Evolutionary conservation across 1,284 basidiomycete genomes (phyloP).

Genomic region (Ustilago tritici): DNA sequence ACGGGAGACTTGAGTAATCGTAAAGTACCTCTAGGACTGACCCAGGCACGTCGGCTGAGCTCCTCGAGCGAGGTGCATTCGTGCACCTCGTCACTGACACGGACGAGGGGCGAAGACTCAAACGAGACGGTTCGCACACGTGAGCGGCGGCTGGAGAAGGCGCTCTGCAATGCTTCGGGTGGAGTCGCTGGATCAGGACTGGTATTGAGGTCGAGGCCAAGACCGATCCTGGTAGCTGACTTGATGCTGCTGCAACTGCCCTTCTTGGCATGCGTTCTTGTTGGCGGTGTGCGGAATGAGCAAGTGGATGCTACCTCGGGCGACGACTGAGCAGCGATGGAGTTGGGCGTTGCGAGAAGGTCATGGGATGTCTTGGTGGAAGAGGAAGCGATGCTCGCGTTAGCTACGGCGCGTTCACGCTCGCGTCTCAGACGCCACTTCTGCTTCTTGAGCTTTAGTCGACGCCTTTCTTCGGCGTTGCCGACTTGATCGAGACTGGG

Average conservation of each 20-base stretch:
- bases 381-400: slow-evolving; percentile 13
- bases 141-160: slow-evolving; percentile 25
- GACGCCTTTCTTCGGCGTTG: slow-evolving; percentile 55
- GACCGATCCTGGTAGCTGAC: slow-evolving; percentile 35
- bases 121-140: slow-evolving; percentile 47
- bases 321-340: slow-evolving; percentile 30
- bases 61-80: slow-evolving; percentile 46
- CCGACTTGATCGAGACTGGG: slow-evolving; percentile 59
- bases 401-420: slow-evolving; percentile 26
- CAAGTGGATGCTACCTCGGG: slow-evolving; percentile 28
- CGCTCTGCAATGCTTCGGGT: slow-evolving; percentile 28
- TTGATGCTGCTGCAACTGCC: slow-evolving; percentile 34
- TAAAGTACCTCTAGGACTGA: slow-evolving; percentile 53
- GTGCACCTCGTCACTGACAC: slow-evolving; percentile 37
- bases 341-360: slow-evolving; percentile 39
- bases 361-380: slow-evolving; percentile 17
- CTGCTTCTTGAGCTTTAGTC: slow-evolving; percentile 55
- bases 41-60: slow-evolving; percentile 59
- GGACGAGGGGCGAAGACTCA: slow-evolving; percentile 44
- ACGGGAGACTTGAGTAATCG: slow-evolving; percentile 50
- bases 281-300: slow-evolving; percentile 37
- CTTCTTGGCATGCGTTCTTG: slow-evolving; percentile 28
- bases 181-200: slow-evolving; percentile 43
- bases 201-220: slow-evolving; percentile 43
- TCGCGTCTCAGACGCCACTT: slow-evolving; percentile 45